phyloP scores from a whole-genome alignment of 2,329 filamentous ascomycete species.

The Neonectria coccinea region DNA sequence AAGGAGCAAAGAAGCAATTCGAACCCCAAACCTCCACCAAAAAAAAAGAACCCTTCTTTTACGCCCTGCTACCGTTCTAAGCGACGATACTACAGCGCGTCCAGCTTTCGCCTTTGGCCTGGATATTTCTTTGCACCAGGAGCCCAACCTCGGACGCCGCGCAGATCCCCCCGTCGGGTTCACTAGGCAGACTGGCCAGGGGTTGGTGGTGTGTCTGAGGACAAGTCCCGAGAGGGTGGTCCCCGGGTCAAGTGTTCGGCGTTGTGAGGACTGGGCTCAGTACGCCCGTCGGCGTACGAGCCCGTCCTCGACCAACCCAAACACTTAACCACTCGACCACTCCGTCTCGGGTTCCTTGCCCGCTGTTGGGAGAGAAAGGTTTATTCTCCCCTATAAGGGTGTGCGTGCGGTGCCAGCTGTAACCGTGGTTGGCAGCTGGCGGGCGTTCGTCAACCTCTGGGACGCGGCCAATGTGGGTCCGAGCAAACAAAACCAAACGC shows the following conservation, averaged over 20 bases:
- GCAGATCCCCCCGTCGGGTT: slow-evolving; percentile 1
- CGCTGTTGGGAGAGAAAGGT: slow-evolving; percentile 19
- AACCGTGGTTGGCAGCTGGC: slow-evolving; percentile 24
- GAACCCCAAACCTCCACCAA: slow-evolving; percentile 10
- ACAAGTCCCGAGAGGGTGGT: not conserved
- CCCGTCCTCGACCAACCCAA: not conserved
- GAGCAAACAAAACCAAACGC: not conserved
- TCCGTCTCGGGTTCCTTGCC: slow-evolving; percentile 20
- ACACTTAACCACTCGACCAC: slow-evolving; percentile 14
- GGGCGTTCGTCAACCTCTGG: slow-evolving; percentile 17
- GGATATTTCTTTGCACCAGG: slow-evolving; percentile 45
- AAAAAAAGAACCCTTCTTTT: slow-evolving; percentile 9
- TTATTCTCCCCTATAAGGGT: slow-evolving; percentile 24
- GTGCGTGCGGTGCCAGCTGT: not conserved
- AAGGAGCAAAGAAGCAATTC: slow-evolving; percentile 1
- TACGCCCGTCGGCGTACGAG: not conserved
- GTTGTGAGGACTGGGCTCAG: not conserved
- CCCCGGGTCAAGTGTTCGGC: slow-evolving; percentile 2
- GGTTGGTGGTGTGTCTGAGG: slow-evolving; percentile 42
- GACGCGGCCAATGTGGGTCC: not conserved
- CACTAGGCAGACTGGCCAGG: slow-evolving; percentile 29
- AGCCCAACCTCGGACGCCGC: slow-evolving; percentile 36
- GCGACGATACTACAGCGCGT: slow-evolving; percentile 39
- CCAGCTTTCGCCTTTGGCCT: slow-evolving; percentile 41
- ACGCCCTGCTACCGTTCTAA: slow-evolving; percentile 41